Conservation (phyloP, 306 rosid genomes). For the Canavalia gladiata region DNA sequence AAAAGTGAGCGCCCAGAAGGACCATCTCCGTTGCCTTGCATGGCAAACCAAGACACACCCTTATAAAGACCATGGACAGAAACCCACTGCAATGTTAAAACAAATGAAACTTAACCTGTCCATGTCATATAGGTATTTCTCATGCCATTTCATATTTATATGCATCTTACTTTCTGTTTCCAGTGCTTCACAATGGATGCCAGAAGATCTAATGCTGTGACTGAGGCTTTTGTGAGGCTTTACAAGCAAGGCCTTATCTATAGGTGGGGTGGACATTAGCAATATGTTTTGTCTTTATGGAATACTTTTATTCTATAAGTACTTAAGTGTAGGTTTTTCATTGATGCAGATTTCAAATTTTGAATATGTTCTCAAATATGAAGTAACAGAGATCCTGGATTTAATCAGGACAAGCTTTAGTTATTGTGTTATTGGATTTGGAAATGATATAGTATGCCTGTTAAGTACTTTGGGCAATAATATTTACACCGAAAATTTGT, state of each 20-base stretch:
- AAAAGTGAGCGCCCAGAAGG: slow-evolving; percentile 26
- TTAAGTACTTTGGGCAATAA: neutral
- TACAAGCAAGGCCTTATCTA: slow-evolving; percentile 77
- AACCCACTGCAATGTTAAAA: neutral
- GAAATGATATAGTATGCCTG: slow-evolving; percentile 21
- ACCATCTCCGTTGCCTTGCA: neutral
- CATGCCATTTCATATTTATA: slow-evolving; percentile 14
- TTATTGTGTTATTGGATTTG: slow-evolving; percentile 19
- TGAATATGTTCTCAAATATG: neutral
- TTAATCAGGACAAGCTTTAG: slow-evolving; percentile 1
- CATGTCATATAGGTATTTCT: slow-evolving; percentile 22
- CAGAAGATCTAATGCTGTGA: slow-evolving; percentile 83
- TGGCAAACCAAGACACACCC: neutral
- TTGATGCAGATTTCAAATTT: slow-evolving; percentile 3
- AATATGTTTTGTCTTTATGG: slow-evolving; percentile 15
- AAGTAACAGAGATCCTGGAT: slow-evolving; percentile 2
- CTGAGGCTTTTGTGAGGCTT: slow-evolving; percentile 93
- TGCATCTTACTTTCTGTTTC: slow-evolving; percentile 32
- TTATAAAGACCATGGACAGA: slow-evolving; percentile 1
- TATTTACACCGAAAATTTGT: neutral
- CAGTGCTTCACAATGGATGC: slow-evolving; percentile 99
- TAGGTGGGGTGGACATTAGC: slow-evolving; percentile 65
- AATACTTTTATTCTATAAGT: slow-evolving; percentile 35
- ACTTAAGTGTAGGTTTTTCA: slow-evolving; percentile 32
- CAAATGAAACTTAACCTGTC: slow-evolving; percentile 23